Base-by-base conservation (phyloP, 805 yeast species). In the Metschnikowia arizonensis region DNA sequence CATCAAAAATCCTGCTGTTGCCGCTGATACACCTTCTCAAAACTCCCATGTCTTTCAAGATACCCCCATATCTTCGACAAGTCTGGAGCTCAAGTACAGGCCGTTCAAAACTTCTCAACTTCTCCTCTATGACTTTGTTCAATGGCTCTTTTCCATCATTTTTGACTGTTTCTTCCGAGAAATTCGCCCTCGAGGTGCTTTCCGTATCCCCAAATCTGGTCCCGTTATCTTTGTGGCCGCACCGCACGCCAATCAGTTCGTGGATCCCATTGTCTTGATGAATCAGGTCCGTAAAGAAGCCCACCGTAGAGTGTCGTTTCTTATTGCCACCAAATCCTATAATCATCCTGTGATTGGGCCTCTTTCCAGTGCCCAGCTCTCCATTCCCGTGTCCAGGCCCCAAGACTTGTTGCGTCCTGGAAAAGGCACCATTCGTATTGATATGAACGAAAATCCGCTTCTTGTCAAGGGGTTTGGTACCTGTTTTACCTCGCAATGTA, bases 221-320 rank as follows among this genome's bases (percentile, higher is more conserved):
- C 91, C 98, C 0, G 83, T 89, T 7, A 84, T 91, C 44, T 83
- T 93, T 50, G 98, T 93, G 29, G 95, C 93, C 9, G 99, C 97
- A 2, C 98, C 98, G 1, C 99, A 91, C 68, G 95, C 96, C n/a
- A 88, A 88, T 60, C 96, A 88, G 66, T 90, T 90, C 60, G 88
- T 90, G 28, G 79, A 79, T 44, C 91, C 93, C 1, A 79, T 90
- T 40, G 76, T 93, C 42, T 71, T 93, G 38, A 83, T 88, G 85
- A 83, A 85, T 38, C 91, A 85, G 60, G 91, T 87, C 21, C 78
- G 82, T 55, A 69, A 72, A 41, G 81, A 79, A 46, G 76, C 85
- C 1, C 76, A 81, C 6, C 73, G 96, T 50, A 69, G 91, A 33
- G 77, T 87, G 12, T 79, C 88, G 17, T 89, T 90, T 60, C 69